These are phyloP conservation scores for Talaromyces wortmannii DNA, from an alignment of 495 filamentous ascomycete genomes.

Conservation along the genomic window DNA sequence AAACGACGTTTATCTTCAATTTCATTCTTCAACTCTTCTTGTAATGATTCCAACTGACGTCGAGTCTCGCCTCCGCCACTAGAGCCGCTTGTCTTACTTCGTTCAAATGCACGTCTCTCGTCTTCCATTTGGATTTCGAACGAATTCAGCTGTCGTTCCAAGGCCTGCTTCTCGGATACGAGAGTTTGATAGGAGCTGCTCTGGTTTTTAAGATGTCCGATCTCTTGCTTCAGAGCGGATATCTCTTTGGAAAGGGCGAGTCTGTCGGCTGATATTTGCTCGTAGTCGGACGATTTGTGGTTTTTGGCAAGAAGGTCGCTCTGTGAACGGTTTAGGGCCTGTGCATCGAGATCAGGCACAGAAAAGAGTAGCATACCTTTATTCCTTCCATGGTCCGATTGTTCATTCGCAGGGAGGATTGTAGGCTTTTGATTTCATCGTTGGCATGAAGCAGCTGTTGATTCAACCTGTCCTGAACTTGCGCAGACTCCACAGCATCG, in stretches of 20 bases:
- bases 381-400: conserved; percentile 58
- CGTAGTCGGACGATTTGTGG: conserved; percentile 54
- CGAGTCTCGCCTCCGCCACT: conserved; percentile 36
- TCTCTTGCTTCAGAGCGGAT: conserved; percentile 60
- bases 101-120: conserved; percentile 62
- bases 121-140: conserved; percentile 75
- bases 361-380: conserved; percentile 43
- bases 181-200: conserved; percentile 55
- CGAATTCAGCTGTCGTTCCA: conserved; percentile 67
- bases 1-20: conserved; percentile 26
- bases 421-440: conserved; percentile 47
- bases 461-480: conserved; percentile 46
- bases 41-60: conserved; percentile 6
- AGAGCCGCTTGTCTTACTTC: conserved; percentile 44
- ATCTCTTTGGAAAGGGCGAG: conserved; percentile 66
- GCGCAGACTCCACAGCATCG: conserved; percentile 38
- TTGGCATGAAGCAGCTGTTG: conserved; percentile 48
- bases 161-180: conserved; percentile 64
- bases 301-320: conserved; percentile 61
- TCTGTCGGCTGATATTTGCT: conserved; percentile 71
- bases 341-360: background rate
- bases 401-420: conserved; percentile 48
- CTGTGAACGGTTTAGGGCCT: conserved; percentile 24
- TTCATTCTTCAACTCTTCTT: conserved; percentile 39
- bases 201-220: conserved; percentile 72